phyloP scores from a whole-genome alignment of 805 yeast species.

The Candida nonsorbophila region DNA sequence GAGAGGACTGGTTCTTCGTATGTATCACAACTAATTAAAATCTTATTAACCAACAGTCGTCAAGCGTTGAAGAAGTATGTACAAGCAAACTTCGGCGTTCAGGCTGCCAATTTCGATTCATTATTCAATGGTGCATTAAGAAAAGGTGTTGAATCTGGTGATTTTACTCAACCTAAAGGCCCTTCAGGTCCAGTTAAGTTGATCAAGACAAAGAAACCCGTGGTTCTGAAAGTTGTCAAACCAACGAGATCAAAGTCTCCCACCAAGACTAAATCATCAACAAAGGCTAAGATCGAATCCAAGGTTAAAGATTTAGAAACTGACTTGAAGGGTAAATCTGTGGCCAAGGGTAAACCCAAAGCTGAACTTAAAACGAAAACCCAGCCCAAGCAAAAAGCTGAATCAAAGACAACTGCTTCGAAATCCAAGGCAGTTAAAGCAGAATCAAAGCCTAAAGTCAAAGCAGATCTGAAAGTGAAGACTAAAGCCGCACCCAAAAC shows the following conservation, averaged over 20 bases:
- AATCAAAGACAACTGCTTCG: conserved; percentile 17
- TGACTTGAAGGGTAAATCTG: conserved; percentile 4
- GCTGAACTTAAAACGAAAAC: too few species aligned
- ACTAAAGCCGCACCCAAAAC: too few species aligned
- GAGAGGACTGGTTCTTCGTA: conserved; percentile 77
- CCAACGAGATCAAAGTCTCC: background rate
- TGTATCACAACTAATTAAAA: conserved; percentile 18
- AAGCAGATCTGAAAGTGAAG: too few species aligned
- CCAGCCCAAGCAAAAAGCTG: too few species aligned
- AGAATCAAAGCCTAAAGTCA: too few species aligned
- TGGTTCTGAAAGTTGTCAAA: conserved; percentile 17
- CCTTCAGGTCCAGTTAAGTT: conserved; percentile 82
- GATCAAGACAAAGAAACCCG: conserved; percentile 39
- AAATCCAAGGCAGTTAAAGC: too few species aligned
- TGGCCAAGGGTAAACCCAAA: too few species aligned
- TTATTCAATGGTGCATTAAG: conserved; percentile 74
- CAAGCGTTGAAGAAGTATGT: conserved; percentile 85
- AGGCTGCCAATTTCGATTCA: conserved; percentile 63
- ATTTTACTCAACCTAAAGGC: conserved; percentile 81
- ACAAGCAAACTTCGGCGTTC: conserved; percentile 53
- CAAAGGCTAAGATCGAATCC: too few species aligned
- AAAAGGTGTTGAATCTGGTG: conserved; percentile 75
- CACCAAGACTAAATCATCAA: too few species aligned
- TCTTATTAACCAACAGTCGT: conserved; percentile 44
- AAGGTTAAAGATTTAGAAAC: too few species aligned